Evolutionary conservation across 495 filamentous ascomycete species (phyloP).

Genomic region (Daldinia vernicosa): DNA sequence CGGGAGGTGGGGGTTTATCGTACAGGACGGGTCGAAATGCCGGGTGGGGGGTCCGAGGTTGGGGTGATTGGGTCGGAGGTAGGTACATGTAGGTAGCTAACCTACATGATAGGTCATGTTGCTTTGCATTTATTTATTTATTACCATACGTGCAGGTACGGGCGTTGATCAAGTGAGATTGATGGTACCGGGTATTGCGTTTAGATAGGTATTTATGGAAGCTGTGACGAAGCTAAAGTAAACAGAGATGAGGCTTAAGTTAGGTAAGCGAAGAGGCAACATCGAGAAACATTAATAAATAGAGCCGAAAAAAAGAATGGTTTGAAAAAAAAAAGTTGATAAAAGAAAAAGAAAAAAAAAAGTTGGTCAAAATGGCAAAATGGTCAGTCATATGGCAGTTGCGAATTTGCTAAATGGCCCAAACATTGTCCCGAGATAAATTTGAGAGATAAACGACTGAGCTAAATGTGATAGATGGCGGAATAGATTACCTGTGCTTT

Average conservation of each 20-base stretch:
- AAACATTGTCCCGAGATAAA: constrained; percentile 1
- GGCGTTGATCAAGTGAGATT: not conserved
- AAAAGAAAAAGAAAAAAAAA: not conserved
- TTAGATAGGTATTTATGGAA: not conserved
- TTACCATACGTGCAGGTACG: not conserved
- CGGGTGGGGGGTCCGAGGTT: not conserved
- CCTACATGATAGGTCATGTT: not conserved
- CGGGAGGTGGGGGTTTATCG: no score
- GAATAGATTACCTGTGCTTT: not conserved
- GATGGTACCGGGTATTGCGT: not conserved
- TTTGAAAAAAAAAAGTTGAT: not conserved
- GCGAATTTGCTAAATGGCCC: not conserved
- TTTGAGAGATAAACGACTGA: not conserved
- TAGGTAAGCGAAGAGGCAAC: no score
- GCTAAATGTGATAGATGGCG: not conserved
- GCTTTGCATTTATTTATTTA: not conserved
- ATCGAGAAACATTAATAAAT: no score
- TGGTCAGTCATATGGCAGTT: not conserved
- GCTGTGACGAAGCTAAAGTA: not conserved
- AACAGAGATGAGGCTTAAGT: no score
- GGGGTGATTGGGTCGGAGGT: no score
- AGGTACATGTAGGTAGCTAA: no score
- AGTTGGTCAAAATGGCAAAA: not conserved
- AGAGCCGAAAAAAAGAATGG: not conserved
- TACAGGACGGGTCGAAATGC: not conserved